Evolutionary conservation across 106 monocot species (phyloP), one percentile per base, ranked within the genome.

Genomic region (Phalaenopsis aphrodite): DNA sequence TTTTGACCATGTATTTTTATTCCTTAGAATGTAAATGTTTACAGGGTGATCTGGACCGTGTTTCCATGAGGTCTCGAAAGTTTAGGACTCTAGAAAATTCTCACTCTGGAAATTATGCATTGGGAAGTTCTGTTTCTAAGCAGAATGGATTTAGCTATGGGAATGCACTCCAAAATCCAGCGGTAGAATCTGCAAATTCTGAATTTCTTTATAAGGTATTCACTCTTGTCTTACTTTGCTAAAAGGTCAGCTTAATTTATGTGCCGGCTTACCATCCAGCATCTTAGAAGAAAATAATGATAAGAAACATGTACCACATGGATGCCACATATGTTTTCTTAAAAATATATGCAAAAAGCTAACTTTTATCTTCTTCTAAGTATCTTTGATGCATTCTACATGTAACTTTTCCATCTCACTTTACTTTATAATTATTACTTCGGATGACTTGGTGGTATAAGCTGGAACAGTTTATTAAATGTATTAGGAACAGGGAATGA

Each of bases 121-220:
- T 73, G 1, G 87, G 80, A 83, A 78, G 18, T 36, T 86, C 72
- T 78, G 17, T 55, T 39, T 42, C 66, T 74, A 87, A 77, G 56
- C 81, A 88, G 19, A 85, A 87, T 80, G 84, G 84, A 24, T 42
- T 83, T 41, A 71, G 79, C 48, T 84, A 85, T 82, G 85, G 90
- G 5, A 45, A 64, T 48, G 83, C 82, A 42, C 72, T 78, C 47
- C 74, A 52, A 69, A 89, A 82, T 47, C 56, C 77, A 21, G 72
- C 78, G 23, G 72, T 57, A 15, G 78, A 68, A 83, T 15, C 23
- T 67, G 56, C 61, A 57, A 80, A 80, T 82, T 81, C 79, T 57
- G 77, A 55, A 19, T 65, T 41, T 4, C 80, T 75, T 82, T 84
- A 72, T 16, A 82, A 87, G 89, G 89, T 92, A 77, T 24, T 79